These are phyloP conservation scores for Nemania sp. DNA, from an alignment of 2,329 filamentous ascomycete genomes.

Conservation along the genomic window DNA sequence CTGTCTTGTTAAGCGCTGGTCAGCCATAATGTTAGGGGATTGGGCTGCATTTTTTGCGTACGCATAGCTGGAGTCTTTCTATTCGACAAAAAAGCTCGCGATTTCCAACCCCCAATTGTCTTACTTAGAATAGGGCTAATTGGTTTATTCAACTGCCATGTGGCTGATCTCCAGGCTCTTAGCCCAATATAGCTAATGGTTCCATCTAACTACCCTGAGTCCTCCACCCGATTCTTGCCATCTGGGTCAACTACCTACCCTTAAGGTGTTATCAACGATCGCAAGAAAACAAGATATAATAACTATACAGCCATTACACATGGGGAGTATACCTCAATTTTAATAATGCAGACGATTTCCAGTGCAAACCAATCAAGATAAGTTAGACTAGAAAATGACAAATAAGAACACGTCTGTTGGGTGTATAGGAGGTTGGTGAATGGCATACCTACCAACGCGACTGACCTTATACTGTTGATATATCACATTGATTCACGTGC, in stretches of 20 bases:
- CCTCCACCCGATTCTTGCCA: background rate
- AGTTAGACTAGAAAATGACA: background rate
- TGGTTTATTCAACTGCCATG: slow-evolving; percentile 18
- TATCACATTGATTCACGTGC: background rate
- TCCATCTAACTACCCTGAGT: background rate
- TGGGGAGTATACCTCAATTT: too few relatives aligned
- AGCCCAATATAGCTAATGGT: slow-evolving; percentile 4
- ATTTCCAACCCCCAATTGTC: background rate
- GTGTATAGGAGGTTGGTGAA: background rate
- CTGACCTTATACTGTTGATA: background rate
- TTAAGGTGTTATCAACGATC: background rate
- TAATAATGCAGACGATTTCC: background rate
- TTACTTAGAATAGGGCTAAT: slow-evolving; percentile 1
- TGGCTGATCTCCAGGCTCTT: slow-evolving; percentile 12
- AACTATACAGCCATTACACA: background rate
- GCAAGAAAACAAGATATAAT: background rate
- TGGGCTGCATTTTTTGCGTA: slow-evolving; percentile 15
- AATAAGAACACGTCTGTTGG: background rate
- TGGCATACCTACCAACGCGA: background rate
- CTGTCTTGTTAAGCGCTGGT: slow-evolving; percentile 4
- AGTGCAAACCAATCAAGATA: background rate
- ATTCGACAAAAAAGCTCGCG: slow-evolving; percentile 13
- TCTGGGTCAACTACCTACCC: slow-evolving; percentile 1
- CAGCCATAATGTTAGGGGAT: background rate
- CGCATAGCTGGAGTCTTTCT: background rate